These are phyloP conservation scores for Salix brachista DNA, from an alignment of 345 rosid species.

Conservation along the genomic window DNA sequence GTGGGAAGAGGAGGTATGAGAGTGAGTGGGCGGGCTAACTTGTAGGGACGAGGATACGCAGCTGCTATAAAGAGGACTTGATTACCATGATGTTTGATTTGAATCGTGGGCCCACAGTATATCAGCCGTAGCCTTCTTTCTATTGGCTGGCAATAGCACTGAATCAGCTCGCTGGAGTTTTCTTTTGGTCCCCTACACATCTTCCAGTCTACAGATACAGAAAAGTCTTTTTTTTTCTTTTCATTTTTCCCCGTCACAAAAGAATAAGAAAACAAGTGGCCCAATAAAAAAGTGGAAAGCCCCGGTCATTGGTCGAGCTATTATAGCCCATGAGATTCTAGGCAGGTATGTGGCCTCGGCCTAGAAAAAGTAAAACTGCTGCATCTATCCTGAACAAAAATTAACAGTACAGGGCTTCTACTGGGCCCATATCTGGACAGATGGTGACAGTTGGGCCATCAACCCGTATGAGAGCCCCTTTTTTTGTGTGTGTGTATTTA, in stretches of 20 bases:
- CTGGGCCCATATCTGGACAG: background rate
- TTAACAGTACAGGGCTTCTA: background rate
- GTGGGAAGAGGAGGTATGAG: background rate
- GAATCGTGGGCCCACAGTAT: background rate
- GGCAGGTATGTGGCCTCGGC: background rate
- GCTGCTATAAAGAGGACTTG: background rate
- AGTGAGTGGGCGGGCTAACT: background rate
- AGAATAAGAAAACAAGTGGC: background rate
- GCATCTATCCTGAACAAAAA: background rate
- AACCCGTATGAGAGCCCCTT: background rate
- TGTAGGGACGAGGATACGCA: background rate
- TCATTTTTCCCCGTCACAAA: background rate
- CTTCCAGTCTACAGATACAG: background rate
- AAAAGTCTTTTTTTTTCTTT: too few species aligned
- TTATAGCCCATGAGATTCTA: background rate
- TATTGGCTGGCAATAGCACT: background rate
- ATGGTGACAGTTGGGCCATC: background rate
- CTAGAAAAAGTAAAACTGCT: background rate
- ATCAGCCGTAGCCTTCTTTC: background rate
- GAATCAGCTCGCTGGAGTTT: background rate
- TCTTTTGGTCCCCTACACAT: background rate
- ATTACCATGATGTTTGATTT: background rate
- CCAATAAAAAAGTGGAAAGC: background rate
- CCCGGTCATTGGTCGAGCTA: background rate
- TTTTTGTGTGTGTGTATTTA: background rate